Evolutionary conservation across 2,329 filamentous ascomycete species (phyloP).

Genomic region (Xylariomycetidae sp.): DNA sequence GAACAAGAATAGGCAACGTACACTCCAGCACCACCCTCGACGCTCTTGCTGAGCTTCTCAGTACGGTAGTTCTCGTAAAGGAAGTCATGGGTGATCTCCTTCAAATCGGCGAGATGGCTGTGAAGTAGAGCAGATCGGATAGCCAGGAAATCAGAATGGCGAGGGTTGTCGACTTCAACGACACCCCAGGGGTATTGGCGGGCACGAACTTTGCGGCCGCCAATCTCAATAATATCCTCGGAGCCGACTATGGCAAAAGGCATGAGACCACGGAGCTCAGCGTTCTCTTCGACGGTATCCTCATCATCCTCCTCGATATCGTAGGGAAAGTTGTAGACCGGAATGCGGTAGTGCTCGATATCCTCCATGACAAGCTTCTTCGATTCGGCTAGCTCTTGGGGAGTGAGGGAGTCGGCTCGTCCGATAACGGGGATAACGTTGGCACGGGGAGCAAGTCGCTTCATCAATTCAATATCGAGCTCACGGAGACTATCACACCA

Average conservation of each 20-base stretch:
- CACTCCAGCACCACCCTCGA: conserved; percentile 83
- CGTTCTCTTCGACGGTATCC: conserved; percentile 98
- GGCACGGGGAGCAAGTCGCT: conserved; percentile 93
- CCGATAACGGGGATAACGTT: conserved; percentile 99
- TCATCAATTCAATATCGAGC: conserved; percentile 99
- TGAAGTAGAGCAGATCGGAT: conserved; percentile 95
- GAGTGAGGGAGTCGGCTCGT: conserved; percentile 95
- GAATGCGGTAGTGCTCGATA: conserved; percentile 99
- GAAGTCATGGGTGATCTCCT: conserved; percentile 99
- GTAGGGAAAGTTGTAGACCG: conserved; percentile 99
- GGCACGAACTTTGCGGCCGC: conserved; percentile 85
- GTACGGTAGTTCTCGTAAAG: conserved; percentile 99
- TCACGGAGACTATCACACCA: conserved; percentile 71
- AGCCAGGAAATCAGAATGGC: conserved; percentile 96
- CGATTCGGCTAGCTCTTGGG: conserved; percentile 92
- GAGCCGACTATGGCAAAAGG: conserved; percentile 98
- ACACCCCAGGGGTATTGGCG: conserved; percentile 99
- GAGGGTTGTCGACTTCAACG: conserved; percentile 97
- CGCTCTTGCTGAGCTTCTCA: conserved; percentile 99
- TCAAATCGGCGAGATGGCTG: conserved; percentile 95
- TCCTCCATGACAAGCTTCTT: conserved; percentile 99
- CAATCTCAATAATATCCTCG: conserved; percentile 91
- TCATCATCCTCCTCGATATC: conserved; percentile 99
- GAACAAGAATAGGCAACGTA: too few species aligned
- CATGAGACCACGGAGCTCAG: conserved; percentile 95